Evolutionary conservation across 2,329 filamentous ascomycete genomes (phyloP).

Genomic region (Westerdykella sp.): DNA sequence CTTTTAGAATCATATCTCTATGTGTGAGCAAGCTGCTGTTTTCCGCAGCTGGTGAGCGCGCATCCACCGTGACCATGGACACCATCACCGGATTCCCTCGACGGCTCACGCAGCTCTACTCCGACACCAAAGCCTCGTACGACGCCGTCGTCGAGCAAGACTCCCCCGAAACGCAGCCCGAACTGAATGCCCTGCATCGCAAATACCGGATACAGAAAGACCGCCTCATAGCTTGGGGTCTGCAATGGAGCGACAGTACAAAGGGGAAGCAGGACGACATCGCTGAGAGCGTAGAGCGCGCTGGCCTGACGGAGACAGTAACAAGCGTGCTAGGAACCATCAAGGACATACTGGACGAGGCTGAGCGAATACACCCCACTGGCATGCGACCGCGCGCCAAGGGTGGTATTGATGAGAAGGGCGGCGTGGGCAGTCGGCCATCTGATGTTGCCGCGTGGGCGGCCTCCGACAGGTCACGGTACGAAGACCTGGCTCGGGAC

Average conservation of each 20-base stretch:
- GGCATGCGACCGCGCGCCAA: constrained; percentile 27
- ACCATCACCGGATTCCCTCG: constrained; percentile 32
- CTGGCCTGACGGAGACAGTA: constrained; percentile 69
- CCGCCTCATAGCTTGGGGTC: constrained; percentile 69
- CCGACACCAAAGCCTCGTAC: constrained; percentile 72
- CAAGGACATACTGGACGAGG: constrained; percentile 71
- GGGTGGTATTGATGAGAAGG: constrained; percentile 33
- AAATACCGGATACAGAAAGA: constrained; percentile 77
- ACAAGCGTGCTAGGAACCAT: constrained; percentile 74
- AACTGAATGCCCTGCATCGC: constrained; percentile 65
- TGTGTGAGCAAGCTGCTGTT: not conserved
- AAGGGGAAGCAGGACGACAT: constrained; percentile 58
- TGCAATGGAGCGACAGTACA: constrained; percentile 70
- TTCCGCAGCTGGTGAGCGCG: too few species aligned
- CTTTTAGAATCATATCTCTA: not conserved
- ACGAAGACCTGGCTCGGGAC: constrained; percentile 68
- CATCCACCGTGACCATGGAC: constrained; percentile 21
- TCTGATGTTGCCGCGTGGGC: constrained; percentile 33
- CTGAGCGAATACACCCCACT: constrained; percentile 62
- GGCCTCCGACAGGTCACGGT: constrained; percentile 66
- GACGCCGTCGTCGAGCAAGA: constrained; percentile 61
- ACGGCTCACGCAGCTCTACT: constrained; percentile 58
- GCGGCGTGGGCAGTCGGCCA: constrained; percentile 22
- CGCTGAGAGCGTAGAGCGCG: constrained; percentile 60
- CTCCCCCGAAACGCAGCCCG: constrained; percentile 55